Conservation (phyloP, 345 rosid genomes). For the Noccaea bulbosa region DNA sequence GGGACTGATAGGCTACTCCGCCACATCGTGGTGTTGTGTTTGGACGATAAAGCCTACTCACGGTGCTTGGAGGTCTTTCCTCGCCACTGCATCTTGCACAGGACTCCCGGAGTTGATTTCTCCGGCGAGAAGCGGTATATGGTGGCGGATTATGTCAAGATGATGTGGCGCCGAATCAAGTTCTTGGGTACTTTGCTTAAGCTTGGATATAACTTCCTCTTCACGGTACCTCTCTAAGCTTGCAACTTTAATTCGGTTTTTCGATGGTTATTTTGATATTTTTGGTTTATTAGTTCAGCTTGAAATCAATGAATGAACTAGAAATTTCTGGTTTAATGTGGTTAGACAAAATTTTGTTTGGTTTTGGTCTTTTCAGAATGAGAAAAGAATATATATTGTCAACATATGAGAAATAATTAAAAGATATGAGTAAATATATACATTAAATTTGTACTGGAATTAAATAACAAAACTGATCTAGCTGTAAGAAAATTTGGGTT, state of each 20-base stretch:
- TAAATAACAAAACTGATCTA: too few relatives aligned
- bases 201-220: conserved; percentile 61
- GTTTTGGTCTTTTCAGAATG: too few relatives aligned
- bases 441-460: too few relatives aligned
- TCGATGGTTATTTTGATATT: neutral
- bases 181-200: conserved; percentile 49
- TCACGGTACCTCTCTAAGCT: conserved; percentile 50
- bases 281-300: too few relatives aligned
- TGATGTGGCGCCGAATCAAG: conserved; percentile 71
- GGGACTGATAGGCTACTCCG: conserved; percentile 47
- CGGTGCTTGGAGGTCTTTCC: conserved; percentile 52
- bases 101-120: conserved; percentile 39
- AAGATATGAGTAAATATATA: too few relatives aligned
- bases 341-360: too few relatives aligned
- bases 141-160: conserved; percentile 49
- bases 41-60: conserved; percentile 52
- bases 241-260: neutral
- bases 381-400: too few relatives aligned
- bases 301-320: too few relatives aligned
- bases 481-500: too few relatives aligned
- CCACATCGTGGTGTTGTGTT: conserved; percentile 52
- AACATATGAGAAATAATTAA: too few relatives aligned
- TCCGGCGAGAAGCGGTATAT: conserved; percentile 50
- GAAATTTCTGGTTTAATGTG: too few relatives aligned
- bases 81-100: conserved; percentile 45